Evolutionary conservation across 306 rosid species (phyloP).

Genomic region (Prunus campanulata): DNA sequence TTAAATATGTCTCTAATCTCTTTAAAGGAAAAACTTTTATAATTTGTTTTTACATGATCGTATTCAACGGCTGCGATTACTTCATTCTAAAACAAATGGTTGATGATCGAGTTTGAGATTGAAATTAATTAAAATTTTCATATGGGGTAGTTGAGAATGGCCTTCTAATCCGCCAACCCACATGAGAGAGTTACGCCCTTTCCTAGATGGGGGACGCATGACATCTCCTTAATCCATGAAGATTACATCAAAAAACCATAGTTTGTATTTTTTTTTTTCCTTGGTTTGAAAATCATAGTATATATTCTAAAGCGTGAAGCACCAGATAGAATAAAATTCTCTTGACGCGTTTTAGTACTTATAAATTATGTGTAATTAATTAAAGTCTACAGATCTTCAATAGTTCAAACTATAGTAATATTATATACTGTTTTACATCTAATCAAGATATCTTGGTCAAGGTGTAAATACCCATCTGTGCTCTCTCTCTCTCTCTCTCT

Average conservation of each 20-base stretch:
- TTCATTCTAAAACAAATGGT: no score
- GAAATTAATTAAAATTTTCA: background rate
- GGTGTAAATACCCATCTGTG: no score
- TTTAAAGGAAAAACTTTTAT: no score
- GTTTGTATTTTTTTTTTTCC: background rate
- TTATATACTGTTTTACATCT: no score
- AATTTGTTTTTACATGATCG: no score
- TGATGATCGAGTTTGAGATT: background rate
- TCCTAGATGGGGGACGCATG: background rate
- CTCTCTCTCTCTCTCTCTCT: no score
- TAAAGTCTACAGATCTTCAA: no score
- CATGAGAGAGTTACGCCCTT: background rate
- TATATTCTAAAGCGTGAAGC: background rate
- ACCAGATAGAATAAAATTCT: constrained; percentile 6
- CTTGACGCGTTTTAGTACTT: constrained; percentile 13
- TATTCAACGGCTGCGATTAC: no score
- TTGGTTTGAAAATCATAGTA: background rate
- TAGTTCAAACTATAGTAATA: no score
- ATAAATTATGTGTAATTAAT: background rate
- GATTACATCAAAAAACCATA: background rate
- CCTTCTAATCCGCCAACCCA: background rate
- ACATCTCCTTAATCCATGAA: background rate
- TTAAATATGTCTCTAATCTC: no score
- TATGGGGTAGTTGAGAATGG: background rate
- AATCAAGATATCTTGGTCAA: no score